phyloP scores from a whole-genome alignment of 2,329 filamentous ascomycete species.

The Purpureocillium lavendulum region DNA sequence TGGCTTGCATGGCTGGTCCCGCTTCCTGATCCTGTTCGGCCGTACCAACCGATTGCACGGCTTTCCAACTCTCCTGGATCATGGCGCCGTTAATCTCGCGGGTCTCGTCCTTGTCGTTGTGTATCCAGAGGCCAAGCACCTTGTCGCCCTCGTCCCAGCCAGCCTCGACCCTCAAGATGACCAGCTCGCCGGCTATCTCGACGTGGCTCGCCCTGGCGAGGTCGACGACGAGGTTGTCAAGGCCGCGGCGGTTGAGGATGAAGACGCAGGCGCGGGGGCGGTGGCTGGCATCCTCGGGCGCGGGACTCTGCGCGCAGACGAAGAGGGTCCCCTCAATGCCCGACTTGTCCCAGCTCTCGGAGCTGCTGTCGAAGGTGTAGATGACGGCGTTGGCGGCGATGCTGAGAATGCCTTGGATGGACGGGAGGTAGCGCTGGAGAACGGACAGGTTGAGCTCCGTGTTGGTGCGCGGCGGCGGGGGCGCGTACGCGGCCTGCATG shows the following conservation, averaged over 20 bases:
- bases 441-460: constrained; percentile 83
- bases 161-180: constrained; percentile 37
- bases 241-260: constrained; percentile 62
- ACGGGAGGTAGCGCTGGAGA: constrained; percentile 70
- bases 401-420: constrained; percentile 63
- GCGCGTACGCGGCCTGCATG: constrained; percentile 27
- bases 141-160: constrained; percentile 25
- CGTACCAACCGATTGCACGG: constrained; percentile 20
- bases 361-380: constrained; percentile 64
- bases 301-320: constrained; percentile 58
- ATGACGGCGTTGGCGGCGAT: constrained; percentile 81
- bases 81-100: constrained; percentile 30
- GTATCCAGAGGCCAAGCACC: constrained; percentile 47
- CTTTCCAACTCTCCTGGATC: constrained; percentile 35
- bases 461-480: constrained; percentile 58
- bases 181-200: constrained; percentile 50
- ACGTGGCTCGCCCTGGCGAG: constrained; percentile 53
- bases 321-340: constrained; percentile 85
- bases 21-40: constrained; percentile 22
- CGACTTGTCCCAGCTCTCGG: constrained; percentile 72
- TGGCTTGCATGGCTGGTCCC: constrained; percentile 34
- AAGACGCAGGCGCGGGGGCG: constrained; percentile 50
- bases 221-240: constrained; percentile 63
- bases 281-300: constrained; percentile 23
- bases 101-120: constrained; percentile 38